Evolutionary conservation across 1,139 yeast species (phyloP).

Genomic region (Suhomyces kunorum): DNA sequence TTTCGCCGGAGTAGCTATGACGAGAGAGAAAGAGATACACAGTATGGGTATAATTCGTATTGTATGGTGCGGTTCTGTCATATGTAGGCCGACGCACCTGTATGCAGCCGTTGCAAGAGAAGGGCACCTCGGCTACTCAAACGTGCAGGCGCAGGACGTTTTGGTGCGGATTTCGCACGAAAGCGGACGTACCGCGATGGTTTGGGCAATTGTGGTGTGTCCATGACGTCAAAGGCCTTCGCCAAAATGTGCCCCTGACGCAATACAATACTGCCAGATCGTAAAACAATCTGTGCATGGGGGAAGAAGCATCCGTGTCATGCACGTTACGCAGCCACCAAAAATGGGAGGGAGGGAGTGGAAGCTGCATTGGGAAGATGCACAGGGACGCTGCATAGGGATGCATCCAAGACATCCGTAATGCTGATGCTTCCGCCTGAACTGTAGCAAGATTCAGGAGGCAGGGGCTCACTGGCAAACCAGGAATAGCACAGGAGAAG

Average conservation of each 20-base stretch:
- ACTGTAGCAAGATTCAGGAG: too few species aligned
- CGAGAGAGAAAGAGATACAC: too few species aligned
- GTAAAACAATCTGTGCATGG: neutral
- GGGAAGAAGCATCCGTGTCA: neutral
- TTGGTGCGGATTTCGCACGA: neutral
- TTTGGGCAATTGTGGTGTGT: neutral
- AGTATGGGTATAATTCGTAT: too few species aligned
- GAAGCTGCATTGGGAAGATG: neutral
- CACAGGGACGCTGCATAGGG: too few species aligned
- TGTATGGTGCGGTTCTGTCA: too few species aligned
- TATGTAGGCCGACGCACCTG: neutral
- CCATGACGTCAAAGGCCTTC: neutral
- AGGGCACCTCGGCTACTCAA: neutral
- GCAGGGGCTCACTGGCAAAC: too few species aligned
- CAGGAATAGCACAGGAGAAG: too few species aligned
- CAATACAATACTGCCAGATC: neutral
- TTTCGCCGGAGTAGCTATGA: too few species aligned
- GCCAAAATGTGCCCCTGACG: neutral
- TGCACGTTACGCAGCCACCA: neutral
- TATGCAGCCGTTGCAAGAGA: neutral
- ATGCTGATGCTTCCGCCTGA: too few species aligned
- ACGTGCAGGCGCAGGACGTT: neutral
- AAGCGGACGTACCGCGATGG: neutral
- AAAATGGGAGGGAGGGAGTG: neutral
- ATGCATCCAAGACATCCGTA: too few species aligned